A percentile compares a stretch with the other conserved stretches of the same genome.
Conservation (phyloP, 1,284 basidiomycete genomes). For the Malassezia brasiliensis region DNA sequence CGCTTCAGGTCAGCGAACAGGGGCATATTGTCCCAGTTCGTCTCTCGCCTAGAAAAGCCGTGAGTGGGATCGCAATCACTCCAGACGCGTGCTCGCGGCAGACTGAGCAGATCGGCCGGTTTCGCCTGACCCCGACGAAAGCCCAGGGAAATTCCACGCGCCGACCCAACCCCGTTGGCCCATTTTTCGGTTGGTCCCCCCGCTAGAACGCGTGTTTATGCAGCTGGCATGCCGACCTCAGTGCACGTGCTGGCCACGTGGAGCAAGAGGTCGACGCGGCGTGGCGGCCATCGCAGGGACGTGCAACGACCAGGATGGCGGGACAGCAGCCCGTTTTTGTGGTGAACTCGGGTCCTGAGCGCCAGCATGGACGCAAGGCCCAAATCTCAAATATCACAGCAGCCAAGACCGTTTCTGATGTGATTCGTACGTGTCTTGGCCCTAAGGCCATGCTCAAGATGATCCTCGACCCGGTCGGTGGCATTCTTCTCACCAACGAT, state of each 20-base stretch:
- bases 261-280: neutral
- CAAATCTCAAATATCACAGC: constrained; percentile 95
- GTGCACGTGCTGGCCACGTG: neutral
- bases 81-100: no score
- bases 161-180: no score
- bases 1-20: constrained; percentile 2
- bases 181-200: no score
- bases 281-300: neutral
- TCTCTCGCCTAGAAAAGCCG: neutral
- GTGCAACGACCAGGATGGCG: constrained; percentile 22
- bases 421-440: constrained; percentile 94
- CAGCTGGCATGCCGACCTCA: neutral
- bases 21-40: neutral
- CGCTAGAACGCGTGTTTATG: neutral
- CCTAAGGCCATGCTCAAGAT: constrained; percentile 99
- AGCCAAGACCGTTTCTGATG: constrained; percentile 97
- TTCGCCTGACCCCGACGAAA: no score
- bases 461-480: constrained; percentile 66
- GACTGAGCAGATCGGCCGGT: no score
- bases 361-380: constrained; percentile 86
- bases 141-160: no score
- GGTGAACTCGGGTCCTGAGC: constrained; percentile 71
- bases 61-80: no score
- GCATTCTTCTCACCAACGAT: constrained; percentile 68
- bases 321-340: constrained; percentile 47